Evolutionary conservation across 1,139 yeast genomes (phyloP).

Genomic region (Taiozyma onychis): DNA sequence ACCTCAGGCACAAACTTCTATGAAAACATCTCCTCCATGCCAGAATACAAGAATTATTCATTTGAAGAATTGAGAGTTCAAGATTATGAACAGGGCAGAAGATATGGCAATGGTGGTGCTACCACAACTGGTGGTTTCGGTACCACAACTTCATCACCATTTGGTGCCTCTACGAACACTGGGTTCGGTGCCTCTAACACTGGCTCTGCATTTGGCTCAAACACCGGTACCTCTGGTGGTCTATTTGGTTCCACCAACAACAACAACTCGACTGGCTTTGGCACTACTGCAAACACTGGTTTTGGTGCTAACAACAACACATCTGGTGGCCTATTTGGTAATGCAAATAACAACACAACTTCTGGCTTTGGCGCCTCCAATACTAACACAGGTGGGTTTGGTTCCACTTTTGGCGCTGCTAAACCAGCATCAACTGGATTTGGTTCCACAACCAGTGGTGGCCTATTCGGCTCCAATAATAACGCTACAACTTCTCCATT

Average conservation of each 20-base stretch:
- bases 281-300: conserved; percentile 14
- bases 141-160: conserved; percentile 26
- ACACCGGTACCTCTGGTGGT: conserved; percentile 10
- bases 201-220: conserved; percentile 18
- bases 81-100: conserved; percentile 56
- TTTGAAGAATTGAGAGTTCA: conserved; percentile 85
- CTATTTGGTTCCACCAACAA: conserved; percentile 24
- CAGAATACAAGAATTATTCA: conserved; percentile 76
- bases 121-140: conserved; percentile 23
- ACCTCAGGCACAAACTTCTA: conserved; percentile 52
- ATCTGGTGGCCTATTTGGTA: conserved; percentile 26
- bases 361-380: conserved; percentile 21
- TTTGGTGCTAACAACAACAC: conserved; percentile 27
- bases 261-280: conserved; percentile 21
- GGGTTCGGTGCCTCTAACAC: conserved; percentile 22
- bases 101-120: conserved; percentile 22
- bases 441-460: conserved; percentile 8
- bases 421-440: conserved; percentile 14
- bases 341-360: conserved; percentile 20
- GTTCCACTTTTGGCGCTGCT: conserved; percentile 22
- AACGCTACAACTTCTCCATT: conserved; percentile 22
- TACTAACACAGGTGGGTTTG: conserved; percentile 13
- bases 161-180: conserved; percentile 24
- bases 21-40: conserved; percentile 83
- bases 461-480: conserved; percentile 9